Evolutionary conservation across 1,139 yeast species (phyloP), one percentile per base, ranked within the genome.

Genomic region (Protomyces gravidus): DNA sequence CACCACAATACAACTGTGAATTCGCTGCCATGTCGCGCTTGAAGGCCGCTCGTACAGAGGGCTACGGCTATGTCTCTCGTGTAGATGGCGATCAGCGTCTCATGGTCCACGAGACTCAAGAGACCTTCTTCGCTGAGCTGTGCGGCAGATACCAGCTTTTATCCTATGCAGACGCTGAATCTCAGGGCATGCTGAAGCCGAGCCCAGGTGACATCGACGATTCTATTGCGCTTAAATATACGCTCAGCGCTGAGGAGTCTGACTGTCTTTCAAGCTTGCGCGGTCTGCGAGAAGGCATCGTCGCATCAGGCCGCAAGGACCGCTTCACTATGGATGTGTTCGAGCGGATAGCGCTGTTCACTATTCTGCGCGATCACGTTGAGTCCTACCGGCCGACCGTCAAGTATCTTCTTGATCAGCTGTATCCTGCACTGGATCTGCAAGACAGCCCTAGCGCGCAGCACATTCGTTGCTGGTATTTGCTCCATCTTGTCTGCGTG

Each of bases 301-400:
- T 61, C 23, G 60, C 66, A 17, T 42, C 47, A 26, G 48, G 33
- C 19, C 48, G 64, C 52, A 17, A 61, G 64, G 32, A 66, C 61
- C 21, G 53, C 55, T 42, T 59, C 58, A 39, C 56, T 4, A 25
- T 55, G 39, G 21, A 40, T 28, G 49, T 61, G 61, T 49, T 62
- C 63, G 48, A 63, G 62, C 27, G 47, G 51, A 30, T 66, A 11
- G 64, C 64, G 45, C 61, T 64, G 28, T 62, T 62, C 26, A 60
- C 65, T 6, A 67, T 64, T 11, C 56, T 64, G 40, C 50, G 57
- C 15, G 67, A 65, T n/a, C 66, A 66, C 30, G 51, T 55, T 49
- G 65, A 66, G 45, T 57, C 64, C 1, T 67, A 66, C 49, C 52
- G 66, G 15, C 67, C 67, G 1, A 62, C 65, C 9, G 45, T 65